phyloP scores from a whole-genome alignment of 345 rosid genomes.

The Viola odorata region DNA sequence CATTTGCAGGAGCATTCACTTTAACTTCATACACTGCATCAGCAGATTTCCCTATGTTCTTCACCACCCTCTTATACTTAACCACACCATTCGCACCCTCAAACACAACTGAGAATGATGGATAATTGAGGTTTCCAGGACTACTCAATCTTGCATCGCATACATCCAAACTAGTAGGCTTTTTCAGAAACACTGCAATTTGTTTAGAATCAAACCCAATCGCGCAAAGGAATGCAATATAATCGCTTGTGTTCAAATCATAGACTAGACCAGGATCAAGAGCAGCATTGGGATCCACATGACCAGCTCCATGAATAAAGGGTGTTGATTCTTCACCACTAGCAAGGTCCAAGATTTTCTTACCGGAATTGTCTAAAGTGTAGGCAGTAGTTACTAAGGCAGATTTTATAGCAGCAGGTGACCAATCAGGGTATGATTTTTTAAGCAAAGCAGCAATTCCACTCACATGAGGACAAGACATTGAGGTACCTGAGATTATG shows the following conservation, averaged over 20 bases:
- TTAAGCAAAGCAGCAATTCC: constrained; percentile 26
- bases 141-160: constrained; percentile 33
- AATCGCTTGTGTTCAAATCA: constrained; percentile 45
- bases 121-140: constrained; percentile 31
- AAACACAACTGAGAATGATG: constrained; percentile 28
- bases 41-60: constrained; percentile 51
- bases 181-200: constrained; percentile 53
- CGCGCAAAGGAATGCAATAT: constrained; percentile 69
- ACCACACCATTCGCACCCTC: constrained; percentile 29
- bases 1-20: constrained; percentile 52
- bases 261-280: constrained; percentile 76
- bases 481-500: constrained; percentile 27
- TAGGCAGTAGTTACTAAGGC: constrained; percentile 29
- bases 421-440: constrained; percentile 21
- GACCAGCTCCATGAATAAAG: constrained; percentile 73
- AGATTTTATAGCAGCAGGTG: constrained; percentile 24
- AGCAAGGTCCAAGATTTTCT: constrained; percentile 63
- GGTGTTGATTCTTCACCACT: constrained; percentile 58
- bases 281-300: constrained; percentile 78
- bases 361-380: constrained; percentile 58
- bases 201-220: constrained; percentile 52
- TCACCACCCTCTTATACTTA: constrained; percentile 51
- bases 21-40: constrained; percentile 57
- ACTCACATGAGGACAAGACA: constrained; percentile 28
- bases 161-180: constrained; percentile 29